These are phyloP conservation scores for Penicillium egyptiacum DNA, from an alignment of 495 filamentous ascomycete species.

Conservation along the genomic window DNA sequence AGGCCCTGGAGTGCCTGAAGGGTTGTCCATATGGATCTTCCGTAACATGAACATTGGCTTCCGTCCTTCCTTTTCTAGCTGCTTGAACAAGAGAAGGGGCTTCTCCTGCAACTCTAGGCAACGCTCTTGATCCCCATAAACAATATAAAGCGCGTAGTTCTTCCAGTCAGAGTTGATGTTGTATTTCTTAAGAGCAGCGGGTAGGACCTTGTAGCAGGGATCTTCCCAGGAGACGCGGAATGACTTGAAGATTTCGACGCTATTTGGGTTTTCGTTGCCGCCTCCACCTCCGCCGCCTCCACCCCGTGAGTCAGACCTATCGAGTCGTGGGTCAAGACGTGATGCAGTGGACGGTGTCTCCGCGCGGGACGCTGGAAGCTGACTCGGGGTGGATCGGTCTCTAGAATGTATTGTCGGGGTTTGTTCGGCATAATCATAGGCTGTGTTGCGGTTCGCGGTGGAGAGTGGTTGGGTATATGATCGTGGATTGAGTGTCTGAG, in stretches of 20 bases:
- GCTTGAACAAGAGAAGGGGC: slow-evolving; percentile 94
- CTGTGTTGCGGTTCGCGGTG: slow-evolving; percentile 29
- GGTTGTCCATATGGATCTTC: slow-evolving; percentile 47
- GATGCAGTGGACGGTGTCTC: slow-evolving; percentile 33
- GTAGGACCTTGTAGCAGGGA: slow-evolving; percentile 94
- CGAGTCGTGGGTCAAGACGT: slow-evolving; percentile 12
- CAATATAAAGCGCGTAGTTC: slow-evolving; percentile 95
- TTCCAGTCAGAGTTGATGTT: slow-evolving; percentile 97
- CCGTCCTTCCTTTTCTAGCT: slow-evolving; percentile 90
- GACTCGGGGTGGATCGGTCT: slow-evolving; percentile 43
- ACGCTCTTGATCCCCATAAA: slow-evolving; percentile 94
- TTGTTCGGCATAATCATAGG: slow-evolving; percentile 49
- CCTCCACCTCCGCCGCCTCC: slow-evolving; percentile 17
- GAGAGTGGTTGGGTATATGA: slow-evolving; percentile 46
- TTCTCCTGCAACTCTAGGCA: slow-evolving; percentile 90
- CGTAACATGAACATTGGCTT: slow-evolving; percentile 99
- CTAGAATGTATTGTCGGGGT: slow-evolving; percentile 27
- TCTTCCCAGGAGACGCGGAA: slow-evolving; percentile 98
- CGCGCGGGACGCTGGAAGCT: slow-evolving; percentile 40
- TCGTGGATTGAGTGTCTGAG: slow-evolving; percentile 48
- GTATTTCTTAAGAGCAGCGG: slow-evolving; percentile 94
- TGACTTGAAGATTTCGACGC: slow-evolving; percentile 95
- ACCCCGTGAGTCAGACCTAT: slow-evolving; percentile 55
- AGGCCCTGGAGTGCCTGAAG: slow-evolving; percentile 25
- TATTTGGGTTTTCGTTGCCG: slow-evolving; percentile 33